A percentile compares a stretch with the other conserved stretches of the same genome.
These are phyloP conservation scores for Pleurotus cornucopiae DNA, from an alignment of 768 basidiomycete species.

Conservation along the genomic window DNA sequence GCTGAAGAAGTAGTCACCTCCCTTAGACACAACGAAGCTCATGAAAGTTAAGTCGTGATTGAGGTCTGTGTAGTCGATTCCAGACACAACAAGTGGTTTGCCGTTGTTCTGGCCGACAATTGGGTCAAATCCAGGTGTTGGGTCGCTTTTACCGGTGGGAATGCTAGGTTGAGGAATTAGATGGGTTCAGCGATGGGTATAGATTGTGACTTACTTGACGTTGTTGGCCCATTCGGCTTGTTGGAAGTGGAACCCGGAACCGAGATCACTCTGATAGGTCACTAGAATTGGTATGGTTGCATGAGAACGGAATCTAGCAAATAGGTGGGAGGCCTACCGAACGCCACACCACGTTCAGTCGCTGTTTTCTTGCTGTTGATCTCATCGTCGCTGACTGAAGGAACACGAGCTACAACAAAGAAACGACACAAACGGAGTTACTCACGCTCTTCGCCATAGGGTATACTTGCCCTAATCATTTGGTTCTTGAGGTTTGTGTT, in stretches of 20 bases:
- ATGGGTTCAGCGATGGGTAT: background rate
- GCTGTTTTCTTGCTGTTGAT: background rate
- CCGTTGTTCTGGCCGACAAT: conserved; percentile 1
- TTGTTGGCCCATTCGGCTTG: background rate
- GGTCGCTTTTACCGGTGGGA: background rate
- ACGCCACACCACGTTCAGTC: background rate
- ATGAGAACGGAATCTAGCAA: background rate
- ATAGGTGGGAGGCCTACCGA: background rate
- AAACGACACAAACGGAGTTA: background rate
- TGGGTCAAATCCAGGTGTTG: conserved; percentile 1
- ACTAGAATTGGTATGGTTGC: background rate
- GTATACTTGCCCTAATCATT: background rate
- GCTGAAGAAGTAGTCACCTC: conserved; percentile 6
- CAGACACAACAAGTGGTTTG: background rate
- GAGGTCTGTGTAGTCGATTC: background rate
- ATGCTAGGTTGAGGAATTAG: background rate
- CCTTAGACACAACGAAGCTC: background rate
- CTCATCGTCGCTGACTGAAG: background rate
- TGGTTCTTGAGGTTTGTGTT: background rate
- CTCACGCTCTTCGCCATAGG: conserved; percentile 2
- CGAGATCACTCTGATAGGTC: conserved; percentile 5
- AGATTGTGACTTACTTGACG: background rate
- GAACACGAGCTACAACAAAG: background rate
- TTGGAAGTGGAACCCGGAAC: background rate
- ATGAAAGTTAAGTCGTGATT: background rate